Evolutionary conservation across 495 filamentous ascomycete species (phyloP), one percentile per base, ranked within the genome.

Genomic region (Achaetomiella virescens): DNA sequence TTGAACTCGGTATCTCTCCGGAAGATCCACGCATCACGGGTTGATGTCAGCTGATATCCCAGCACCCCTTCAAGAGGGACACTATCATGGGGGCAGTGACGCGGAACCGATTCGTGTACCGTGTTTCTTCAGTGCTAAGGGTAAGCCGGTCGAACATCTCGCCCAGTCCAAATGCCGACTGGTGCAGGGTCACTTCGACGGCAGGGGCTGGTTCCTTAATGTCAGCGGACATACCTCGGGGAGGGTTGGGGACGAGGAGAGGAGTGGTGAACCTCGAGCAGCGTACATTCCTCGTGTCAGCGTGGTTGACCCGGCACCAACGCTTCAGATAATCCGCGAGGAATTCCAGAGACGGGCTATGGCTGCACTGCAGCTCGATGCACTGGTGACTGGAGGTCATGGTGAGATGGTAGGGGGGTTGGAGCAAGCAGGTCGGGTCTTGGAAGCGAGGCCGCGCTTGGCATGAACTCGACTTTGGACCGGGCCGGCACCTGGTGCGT

Each of bases 401-500:
- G 11, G 54, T 59, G 20, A 77, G 68, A 45, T 75, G 61, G 41
- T 75, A 77, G 9, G 74, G 73, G 6, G 72, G 69, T 11, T 53
- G 61, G 10, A 67, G 60, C 29, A 75, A 62, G 56, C 42, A 73
- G 63, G 29, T 72, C 67, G 3, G 71, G 72, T 6, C 68, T 50
- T 8, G 69, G 66, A 1, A 75, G 57, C 0, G 61, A 59, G 0
- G 24, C 59, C 18, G 67, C 55, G 24, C 55, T 59, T 3, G 73
- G 73, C 15, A 76, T 55, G 46, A 62, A 54, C 21, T 68, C 62
- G 45, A 59, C 54, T 14, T 38, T 50, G 40, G 50, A 12, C 29
- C 18, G 55, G 11, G 36, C 3, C 17, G 63, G 14, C 21, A 57
- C 31, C 15, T 40, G 15, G 24, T 45, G 25, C 8, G 38, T 0